Base-by-base conservation (phyloP, 441 rosid species). In the Gossypium trilobum region DNA sequence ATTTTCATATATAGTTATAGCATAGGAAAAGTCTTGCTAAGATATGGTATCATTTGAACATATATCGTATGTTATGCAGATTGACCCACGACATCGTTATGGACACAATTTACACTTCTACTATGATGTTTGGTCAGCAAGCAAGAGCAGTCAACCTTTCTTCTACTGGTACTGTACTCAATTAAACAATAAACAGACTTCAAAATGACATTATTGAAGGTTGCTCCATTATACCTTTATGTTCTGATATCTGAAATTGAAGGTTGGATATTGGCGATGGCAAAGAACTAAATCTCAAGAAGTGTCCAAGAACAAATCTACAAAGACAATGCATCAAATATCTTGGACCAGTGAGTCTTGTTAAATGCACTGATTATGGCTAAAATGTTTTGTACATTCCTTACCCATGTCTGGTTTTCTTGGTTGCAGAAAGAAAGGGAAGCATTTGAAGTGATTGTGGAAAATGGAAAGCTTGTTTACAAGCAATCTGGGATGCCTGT, bases 261-360 rank as follows among this genome's bases (percentile, higher is more conserved):
- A 88, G 97, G 97, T 84, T 92, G 91, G 98, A 92, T 81, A 76
- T 90, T 31, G 96, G 96, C 6, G 90, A 85, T 55, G 98, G 96
- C 13, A 92, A 91, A 81, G 92, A 91, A 73, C 23, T 82, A 36
- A 87, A 85, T 82, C 79, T 83, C 39, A 82, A 77, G 58, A 81
- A 74, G 67, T 88, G 90, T 73, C 78, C 82, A n/a, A 85, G 92
- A 76, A 77, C 14, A 61, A 76, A 76, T 55, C 85, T 91, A 31
- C 90, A 89, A 11, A 74, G 77, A 48, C 89, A 92, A 42, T 87
- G 92, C 83, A 90, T 92, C 59, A 71, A 78, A 27, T 92, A 90
- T 77, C 98, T 92, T 54, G 95, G 97, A 82, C 91, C 93, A 3
- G 98, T 92, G 78, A 74, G 85, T 68, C 44, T 17, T 58, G 27